Evolutionary conservation across 305 asterid species (phyloP).

Genomic region (Caryopteris hybrid): DNA sequence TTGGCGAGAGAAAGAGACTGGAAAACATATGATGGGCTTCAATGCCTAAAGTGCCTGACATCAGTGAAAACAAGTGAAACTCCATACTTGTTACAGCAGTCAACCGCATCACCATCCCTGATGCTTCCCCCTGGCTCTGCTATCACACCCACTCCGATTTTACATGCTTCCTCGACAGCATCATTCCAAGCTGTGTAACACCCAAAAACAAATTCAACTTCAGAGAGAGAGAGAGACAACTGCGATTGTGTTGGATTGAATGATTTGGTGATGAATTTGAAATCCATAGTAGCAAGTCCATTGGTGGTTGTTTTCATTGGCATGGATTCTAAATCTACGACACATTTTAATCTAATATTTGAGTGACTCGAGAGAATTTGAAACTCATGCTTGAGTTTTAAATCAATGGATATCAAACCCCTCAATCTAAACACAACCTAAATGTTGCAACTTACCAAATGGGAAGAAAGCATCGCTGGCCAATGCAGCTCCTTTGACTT

Average conservation of each 20-base stretch:
- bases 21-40: no score
- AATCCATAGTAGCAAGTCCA: no score
- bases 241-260: no score
- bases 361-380: no score
- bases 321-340: no score
- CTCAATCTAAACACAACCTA: neutral
- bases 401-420: no score
- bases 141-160: constrained; percentile 67
- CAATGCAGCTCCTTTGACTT: constrained; percentile 91
- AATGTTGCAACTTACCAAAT: constrained; percentile 49
- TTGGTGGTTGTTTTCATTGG: no score
- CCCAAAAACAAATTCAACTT: neutral
- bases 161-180: constrained; percentile 96
- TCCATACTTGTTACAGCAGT: constrained; percentile 91
- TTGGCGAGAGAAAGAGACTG: no score
- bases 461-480: constrained; percentile 99
- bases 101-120: constrained; percentile 78
- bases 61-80: constrained; percentile 75
- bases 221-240: no score
- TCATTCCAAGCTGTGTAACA: constrained; percentile 80
- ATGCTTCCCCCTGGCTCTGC: constrained; percentile 97
- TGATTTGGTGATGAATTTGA: no score
- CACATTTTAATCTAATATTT: no score
- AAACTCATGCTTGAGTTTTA: no score
- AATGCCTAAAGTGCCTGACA: constrained; percentile 96